Percentiles rank a stretch among this genome's conserved stretches.
Evolutionary conservation across 1,139 yeast species (phyloP).

Genomic region (Diutina pseudorugosa): DNA sequence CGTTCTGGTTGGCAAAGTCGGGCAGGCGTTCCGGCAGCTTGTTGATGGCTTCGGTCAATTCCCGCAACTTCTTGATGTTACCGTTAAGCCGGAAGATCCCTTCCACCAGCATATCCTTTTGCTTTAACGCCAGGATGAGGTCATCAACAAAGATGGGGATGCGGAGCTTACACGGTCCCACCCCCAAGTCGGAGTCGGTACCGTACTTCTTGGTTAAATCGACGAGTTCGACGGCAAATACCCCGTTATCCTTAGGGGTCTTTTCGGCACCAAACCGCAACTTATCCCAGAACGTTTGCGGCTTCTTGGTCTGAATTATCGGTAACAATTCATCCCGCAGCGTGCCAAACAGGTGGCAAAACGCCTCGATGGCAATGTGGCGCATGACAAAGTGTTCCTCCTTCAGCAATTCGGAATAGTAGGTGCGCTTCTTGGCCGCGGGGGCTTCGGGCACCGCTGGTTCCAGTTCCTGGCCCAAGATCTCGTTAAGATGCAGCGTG

Average conservation of each 20-base stretch:
- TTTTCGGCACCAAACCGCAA: conserved; percentile 23
- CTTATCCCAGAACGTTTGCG: conserved; percentile 69
- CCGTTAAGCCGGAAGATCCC: conserved; percentile 96
- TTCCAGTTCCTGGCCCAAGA: conserved; percentile 3
- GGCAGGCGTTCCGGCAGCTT: conserved; percentile 62
- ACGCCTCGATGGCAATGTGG: conserved; percentile 57
- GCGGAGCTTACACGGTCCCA: conserved; percentile 67
- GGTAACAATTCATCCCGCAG: conserved; percentile 39
- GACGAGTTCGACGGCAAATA: conserved; percentile 74
- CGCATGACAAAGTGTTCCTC: conserved; percentile 52
- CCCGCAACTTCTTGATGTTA: conserved; percentile 73
- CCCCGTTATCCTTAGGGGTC: conserved; percentile 22
- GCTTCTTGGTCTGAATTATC: conserved; percentile 45
- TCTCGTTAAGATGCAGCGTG: conserved; percentile 8
- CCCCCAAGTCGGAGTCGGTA: conserved; percentile 76
- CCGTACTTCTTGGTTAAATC: conserved; percentile 67
- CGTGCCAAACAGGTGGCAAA: conserved; percentile 24
- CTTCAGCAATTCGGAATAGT: conserved; percentile 60
- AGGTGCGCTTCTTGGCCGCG: conserved; percentile 16
- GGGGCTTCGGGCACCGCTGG: not conserved
- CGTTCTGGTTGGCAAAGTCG: conserved; percentile 63
- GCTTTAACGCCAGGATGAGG: conserved; percentile 68
- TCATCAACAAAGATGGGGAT: conserved; percentile 88
- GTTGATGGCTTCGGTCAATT: conserved; percentile 66
- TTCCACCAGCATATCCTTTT: conserved; percentile 92